phyloP scores from a whole-genome alignment of 139 green algal genomes.

The Diplosphaera chodatii region DNA sequence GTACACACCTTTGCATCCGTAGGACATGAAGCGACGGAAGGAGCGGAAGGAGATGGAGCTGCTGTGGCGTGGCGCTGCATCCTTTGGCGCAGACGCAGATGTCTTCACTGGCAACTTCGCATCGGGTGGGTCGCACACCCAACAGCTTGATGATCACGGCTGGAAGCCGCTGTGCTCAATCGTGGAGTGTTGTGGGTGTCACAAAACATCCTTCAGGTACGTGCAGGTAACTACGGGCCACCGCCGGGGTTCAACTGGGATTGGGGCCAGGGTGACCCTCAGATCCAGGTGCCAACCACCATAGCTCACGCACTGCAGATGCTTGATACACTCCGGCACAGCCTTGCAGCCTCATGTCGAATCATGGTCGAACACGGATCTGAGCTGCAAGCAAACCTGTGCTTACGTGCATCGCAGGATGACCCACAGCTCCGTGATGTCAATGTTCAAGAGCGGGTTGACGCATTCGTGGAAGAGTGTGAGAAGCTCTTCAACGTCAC shows the following conservation, averaged over 20 bases:
- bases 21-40: constrained; percentile 39
- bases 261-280: constrained; percentile 35
- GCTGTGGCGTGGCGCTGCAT: constrained; percentile 59
- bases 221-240: constrained; percentile 66
- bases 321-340: not conserved
- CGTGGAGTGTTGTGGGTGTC: too few relatives aligned
- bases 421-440: constrained; percentile 58
- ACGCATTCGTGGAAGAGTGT: constrained; percentile 59
- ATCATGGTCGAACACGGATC: too few relatives aligned
- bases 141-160: too few relatives aligned
- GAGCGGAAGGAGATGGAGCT: constrained; percentile 50
- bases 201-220: too few relatives aligned
- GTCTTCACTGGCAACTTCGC: constrained; percentile 57
- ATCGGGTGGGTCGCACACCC: too few relatives aligned
- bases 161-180: constrained; percentile 11
- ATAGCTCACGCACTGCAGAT: too few relatives aligned
- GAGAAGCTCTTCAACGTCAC: constrained; percentile 19
- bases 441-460: constrained; percentile 71
- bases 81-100: constrained; percentile 40
- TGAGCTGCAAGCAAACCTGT: not conserved
- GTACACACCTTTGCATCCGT: not conserved
- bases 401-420: constrained; percentile 44
- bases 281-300: constrained; percentile 53
- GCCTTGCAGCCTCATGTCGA: not conserved
- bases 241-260: constrained; percentile 74